phyloP scores from a whole-genome alignment of 805 yeast genomes.

The Saccharomycopsis microspora region DNA sequence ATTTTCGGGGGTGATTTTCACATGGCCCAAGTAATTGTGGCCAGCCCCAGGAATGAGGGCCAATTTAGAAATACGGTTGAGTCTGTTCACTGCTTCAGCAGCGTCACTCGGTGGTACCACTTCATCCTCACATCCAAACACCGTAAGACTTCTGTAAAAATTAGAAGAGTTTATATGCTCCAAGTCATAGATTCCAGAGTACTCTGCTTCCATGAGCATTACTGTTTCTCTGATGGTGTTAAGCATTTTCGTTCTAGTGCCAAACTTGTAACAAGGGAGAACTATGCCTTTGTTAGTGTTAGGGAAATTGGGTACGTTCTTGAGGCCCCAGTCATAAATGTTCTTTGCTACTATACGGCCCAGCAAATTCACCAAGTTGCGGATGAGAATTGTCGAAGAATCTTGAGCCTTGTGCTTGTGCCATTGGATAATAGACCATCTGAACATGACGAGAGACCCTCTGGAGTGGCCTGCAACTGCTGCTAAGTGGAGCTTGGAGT shows the following conservation, averaged over 20 bases:
- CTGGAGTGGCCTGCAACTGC: conserved; percentile 71
- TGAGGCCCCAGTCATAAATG: conserved; percentile 21
- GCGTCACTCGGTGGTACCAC: conserved; percentile 58
- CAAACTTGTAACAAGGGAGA: conserved; percentile 34
- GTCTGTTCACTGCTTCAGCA: conserved; percentile 39
- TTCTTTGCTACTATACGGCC: conserved; percentile 40
- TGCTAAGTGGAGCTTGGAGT: conserved; percentile 32
- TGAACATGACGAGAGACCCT: conserved; percentile 65
- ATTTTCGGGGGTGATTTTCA: conserved; percentile 25
- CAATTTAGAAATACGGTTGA: conserved; percentile 40
- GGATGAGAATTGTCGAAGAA: conserved; percentile 35
- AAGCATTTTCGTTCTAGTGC: conserved; percentile 20
- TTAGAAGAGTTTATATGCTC: conserved; percentile 30
- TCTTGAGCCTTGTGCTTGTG: conserved; percentile 15
- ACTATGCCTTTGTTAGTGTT: not conserved
- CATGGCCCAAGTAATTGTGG: conserved; percentile 63
- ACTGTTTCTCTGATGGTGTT: conserved; percentile 40
- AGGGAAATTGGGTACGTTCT: conserved; percentile 23
- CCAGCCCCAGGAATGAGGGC: conserved; percentile 58
- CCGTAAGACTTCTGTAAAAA: conserved; percentile 41
- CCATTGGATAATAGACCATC: conserved; percentile 49
- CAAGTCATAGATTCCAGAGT: conserved; percentile 25
- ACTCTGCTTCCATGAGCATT: conserved; percentile 32
- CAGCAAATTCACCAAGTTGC: conserved; percentile 59
- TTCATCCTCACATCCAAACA: conserved; percentile 62